phyloP scores from a whole-genome alignment of 2,329 filamentous ascomycete genomes.

The Huntiella abstrusa region DNA sequence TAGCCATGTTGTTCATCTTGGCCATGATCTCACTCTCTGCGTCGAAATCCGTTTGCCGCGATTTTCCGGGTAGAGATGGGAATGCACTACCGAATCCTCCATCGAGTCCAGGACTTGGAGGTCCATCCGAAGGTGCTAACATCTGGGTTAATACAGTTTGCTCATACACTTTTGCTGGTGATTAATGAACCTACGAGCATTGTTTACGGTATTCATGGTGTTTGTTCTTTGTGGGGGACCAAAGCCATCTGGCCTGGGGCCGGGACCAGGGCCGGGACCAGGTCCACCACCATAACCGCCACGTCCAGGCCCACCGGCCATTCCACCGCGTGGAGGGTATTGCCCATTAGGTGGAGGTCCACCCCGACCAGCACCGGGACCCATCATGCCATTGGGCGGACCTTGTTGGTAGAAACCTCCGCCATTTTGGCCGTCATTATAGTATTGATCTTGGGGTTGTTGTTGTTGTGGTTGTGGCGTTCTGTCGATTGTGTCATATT shows the following conservation, averaged over 20 bases:
- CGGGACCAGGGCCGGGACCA: not conserved
- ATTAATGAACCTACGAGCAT: slow-evolving; percentile 1
- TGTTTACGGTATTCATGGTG: slow-evolving; percentile 4
- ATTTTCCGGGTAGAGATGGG: slow-evolving; percentile 6
- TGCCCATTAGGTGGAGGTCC: slow-evolving; percentile 24
- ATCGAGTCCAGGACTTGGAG: slow-evolving; percentile 4
- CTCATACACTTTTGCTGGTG: not conserved
- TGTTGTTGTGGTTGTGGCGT: not conserved
- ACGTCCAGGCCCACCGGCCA: slow-evolving; percentile 6
- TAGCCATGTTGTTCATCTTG: slow-evolving; percentile 7
- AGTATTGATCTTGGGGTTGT: slow-evolving; percentile 28
- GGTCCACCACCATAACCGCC: not conserved
- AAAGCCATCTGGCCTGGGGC: slow-evolving; percentile 3
- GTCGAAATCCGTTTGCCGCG: slow-evolving; percentile 9
- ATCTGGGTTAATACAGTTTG: not conserved
- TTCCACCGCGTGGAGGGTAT: slow-evolving; percentile 21
- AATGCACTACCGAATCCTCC: slow-evolving; percentile 9
- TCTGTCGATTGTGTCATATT: not conserved
- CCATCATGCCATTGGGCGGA: slow-evolving; percentile 20
- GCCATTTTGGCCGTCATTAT: slow-evolving; percentile 28
- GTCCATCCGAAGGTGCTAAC: not conserved
- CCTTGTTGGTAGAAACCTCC: slow-evolving; percentile 26
- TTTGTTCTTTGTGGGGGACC: slow-evolving; percentile 11
- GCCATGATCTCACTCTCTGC: slow-evolving; percentile 9
- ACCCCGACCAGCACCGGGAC: slow-evolving; percentile 22